These are phyloP conservation scores for Ophiocordyceps robertsii DNA, from an alignment of 2,329 filamentous ascomycete genomes.

Conservation along the genomic window DNA sequence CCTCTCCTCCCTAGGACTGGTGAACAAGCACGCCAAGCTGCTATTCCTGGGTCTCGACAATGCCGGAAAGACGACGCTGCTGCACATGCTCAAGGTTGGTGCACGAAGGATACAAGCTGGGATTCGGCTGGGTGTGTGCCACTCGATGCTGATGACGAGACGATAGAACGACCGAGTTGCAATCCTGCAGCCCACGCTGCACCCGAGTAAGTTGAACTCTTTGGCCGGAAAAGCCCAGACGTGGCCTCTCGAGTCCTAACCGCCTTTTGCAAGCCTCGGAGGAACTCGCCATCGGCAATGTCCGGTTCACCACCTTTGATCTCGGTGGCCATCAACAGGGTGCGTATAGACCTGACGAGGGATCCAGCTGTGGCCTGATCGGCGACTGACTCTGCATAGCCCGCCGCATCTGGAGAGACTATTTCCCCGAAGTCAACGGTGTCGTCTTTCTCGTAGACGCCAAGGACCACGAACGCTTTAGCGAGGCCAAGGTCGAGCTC, in stretches of 20 bases:
- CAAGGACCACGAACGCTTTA: conserved; percentile 89
- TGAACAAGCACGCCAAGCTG: conserved; percentile 94
- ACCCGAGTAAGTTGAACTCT: conserved; percentile 56
- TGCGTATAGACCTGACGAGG: conserved; percentile 19
- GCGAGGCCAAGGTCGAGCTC: conserved; percentile 91
- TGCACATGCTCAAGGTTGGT: conserved; percentile 86
- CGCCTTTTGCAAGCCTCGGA: conserved; percentile 52
- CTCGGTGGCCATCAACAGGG: conserved; percentile 88
- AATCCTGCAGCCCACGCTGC: conserved; percentile 78
- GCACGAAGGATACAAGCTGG: background rate
- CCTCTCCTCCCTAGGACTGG: conserved; percentile 71
- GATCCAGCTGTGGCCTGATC: background rate
- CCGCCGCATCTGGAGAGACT: conserved; percentile 89
- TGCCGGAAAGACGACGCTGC: conserved; percentile 83
- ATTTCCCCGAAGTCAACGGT: conserved; percentile 90
- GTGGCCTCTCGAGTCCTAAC: background rate
- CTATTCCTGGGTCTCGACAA: conserved; percentile 89
- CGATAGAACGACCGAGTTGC: conserved; percentile 79
- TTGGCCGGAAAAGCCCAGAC: background rate
- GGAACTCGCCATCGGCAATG: conserved; percentile 84
- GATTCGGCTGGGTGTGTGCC: background rate
- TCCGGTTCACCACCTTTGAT: conserved; percentile 91
- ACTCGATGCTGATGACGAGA: conserved; percentile 9
- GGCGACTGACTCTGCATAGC: conserved; percentile 33
- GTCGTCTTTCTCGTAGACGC: conserved; percentile 98